A percentile compares a stretch with the other conserved stretches of the same genome.
These are phyloP conservation scores for Gentiana dahurica DNA, from an alignment of 257 asterid genomes.

Conservation along the genomic window DNA sequence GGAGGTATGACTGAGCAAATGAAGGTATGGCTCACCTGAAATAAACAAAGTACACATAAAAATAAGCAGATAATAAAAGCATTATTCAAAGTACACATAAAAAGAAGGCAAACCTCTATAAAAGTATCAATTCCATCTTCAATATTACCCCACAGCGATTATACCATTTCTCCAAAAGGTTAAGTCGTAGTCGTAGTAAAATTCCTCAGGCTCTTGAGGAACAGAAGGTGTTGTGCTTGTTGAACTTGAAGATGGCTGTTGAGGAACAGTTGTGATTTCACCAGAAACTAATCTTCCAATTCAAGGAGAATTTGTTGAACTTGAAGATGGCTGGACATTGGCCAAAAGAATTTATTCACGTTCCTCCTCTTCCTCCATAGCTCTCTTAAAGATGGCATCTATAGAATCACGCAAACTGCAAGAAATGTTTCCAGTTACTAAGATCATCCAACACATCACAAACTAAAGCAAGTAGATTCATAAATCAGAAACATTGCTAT, in stretches of 20 bases:
- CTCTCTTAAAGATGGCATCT: conserved; percentile 37
- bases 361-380: conserved; percentile 41
- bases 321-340: conserved; percentile 52
- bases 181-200: conserved; percentile 72
- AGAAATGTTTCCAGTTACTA: conserved; percentile 7
- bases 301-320: conserved; percentile 55
- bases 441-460: neutral
- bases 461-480: neutral
- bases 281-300: too few relatives aligned
- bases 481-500: neutral
- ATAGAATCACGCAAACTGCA: conserved; percentile 59
- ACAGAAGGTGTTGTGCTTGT: too few relatives aligned
- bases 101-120: conserved; percentile 46
- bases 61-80: too few relatives aligned
- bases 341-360: conserved; percentile 55
- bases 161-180: conserved; percentile 98
- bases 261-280: too few relatives aligned
- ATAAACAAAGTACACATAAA: neutral
- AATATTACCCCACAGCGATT: conserved; percentile 74
- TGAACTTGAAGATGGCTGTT: too few relatives aligned
- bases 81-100: too few relatives aligned
- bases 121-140: conserved; percentile 83
- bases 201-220: conserved; percentile 41
- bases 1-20: too few relatives aligned
- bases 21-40: conserved; percentile 40